Evolutionary conservation across 495 filamentous ascomycete species (phyloP), one percentile per base, ranked within the genome.

Genomic region (Gamarada debralockiae): DNA sequence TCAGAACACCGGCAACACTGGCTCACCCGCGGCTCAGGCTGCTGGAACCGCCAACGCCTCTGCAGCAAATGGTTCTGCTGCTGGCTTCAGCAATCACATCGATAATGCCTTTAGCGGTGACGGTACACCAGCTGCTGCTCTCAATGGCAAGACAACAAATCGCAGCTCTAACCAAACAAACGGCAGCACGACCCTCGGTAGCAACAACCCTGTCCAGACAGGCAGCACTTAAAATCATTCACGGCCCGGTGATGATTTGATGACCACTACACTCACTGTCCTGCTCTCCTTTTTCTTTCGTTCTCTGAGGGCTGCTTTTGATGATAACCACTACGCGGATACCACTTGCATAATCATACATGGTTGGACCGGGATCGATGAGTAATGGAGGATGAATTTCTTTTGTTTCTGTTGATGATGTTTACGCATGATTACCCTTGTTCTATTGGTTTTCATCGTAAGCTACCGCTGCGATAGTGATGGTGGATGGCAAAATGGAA

Each of bases 41-140:
- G 52, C 65, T 31, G 52, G 56, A 50, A 55, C 50, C n/a, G 41
- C 44, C 40, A 52, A 47, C 13, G 21, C 42, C 15, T 21, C 43
- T 41, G 50, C 41, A 20, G 47, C 42, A 9, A 55, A 51, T 47
- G 59, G 59, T 52, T 61, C 60, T 43, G 60, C 74, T 13, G 57
- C 65, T 10, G 73, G 68, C 12, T 82, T 82, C 65, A 73, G 73
- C 27, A 78, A 73, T 53, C 73, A 83, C 60, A 69, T 82, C 29
- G 73, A 79, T 58, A 61, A 79, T 45, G 74, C 77, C 4, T 79
- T 82, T 50, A 67, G 68, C 60, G 66, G 65, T 31, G 61, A 65
- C 6, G 53, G 55, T 33, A 6, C 53, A 9, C 31, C 44, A 18
- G 61, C 52, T 21, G 58, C 56, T 9, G 42, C 46, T 13, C 34